Evolutionary conservation across 129 eudicot species (phyloP).

Genomic region (Tanacetum coccineum): DNA sequence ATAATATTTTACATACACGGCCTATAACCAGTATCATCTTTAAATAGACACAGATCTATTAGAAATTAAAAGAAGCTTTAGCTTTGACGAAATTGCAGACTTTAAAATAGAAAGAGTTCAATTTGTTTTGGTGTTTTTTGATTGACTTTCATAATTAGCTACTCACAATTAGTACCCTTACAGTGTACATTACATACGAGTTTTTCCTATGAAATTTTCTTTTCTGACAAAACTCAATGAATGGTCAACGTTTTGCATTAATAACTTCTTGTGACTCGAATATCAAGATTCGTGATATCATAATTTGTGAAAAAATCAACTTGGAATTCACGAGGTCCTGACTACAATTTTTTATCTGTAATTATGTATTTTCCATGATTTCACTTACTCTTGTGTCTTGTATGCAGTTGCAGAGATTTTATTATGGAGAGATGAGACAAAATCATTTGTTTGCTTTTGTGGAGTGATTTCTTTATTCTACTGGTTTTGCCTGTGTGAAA

Average conservation of each 20-base stretch:
- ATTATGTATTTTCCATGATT: slow-evolving; percentile 4
- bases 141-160: neutral
- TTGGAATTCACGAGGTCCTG: neutral
- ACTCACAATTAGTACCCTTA: too few species aligned
- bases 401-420: slow-evolving; percentile 87
- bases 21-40: neutral
- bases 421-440: slow-evolving; percentile 94
- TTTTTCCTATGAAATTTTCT: too few species aligned
- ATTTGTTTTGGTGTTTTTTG: neutral
- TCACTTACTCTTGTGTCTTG: neutral
- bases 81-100: neutral
- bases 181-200: too few species aligned
- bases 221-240: too few species aligned
- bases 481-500: slow-evolving; percentile 77
- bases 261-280: slow-evolving; percentile 5
- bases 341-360: neutral
- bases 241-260: neutral
- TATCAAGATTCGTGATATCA: neutral
- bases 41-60: neutral
- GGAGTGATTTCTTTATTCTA: slow-evolving; percentile 51
- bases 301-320: neutral
- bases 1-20: neutral
- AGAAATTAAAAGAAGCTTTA: neutral
- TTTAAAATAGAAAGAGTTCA: neutral
- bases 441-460: slow-evolving; percentile 58